A percentile compares a stretch with the other conserved stretches of the same genome.
Conservation (phyloP, 164 flowering plant genomes). For the Buxus sempervirens region DNA sequence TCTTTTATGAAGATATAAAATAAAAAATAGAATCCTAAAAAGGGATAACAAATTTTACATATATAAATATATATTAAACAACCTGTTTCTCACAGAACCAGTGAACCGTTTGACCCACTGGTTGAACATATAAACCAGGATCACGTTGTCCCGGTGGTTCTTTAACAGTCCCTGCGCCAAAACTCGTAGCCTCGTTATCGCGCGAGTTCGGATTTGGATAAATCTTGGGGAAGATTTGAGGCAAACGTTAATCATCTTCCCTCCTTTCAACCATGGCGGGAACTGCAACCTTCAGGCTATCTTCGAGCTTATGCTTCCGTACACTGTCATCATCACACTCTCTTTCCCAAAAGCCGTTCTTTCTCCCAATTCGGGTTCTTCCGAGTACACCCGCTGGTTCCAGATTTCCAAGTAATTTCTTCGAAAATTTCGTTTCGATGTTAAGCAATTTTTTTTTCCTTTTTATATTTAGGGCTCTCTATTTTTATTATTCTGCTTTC, state of each 20-base stretch:
- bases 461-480: neutral
- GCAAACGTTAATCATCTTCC: too few relatives aligned
- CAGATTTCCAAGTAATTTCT: conserved; percentile 38
- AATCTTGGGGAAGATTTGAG: neutral
- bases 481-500: neutral
- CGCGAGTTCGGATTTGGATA: too few relatives aligned
- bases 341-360: conserved; percentile 21
- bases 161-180: too few relatives aligned
- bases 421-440: neutral
- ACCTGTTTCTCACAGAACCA: too few relatives aligned
- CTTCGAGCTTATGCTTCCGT: conserved; percentile 24
- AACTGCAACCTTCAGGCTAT: conserved; percentile 23
- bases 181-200: too few relatives aligned
- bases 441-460: neutral
- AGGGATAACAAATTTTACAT: too few relatives aligned
- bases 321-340: conserved; percentile 4
- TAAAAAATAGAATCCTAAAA: too few relatives aligned
- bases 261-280: conserved; percentile 29
- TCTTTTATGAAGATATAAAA: too few relatives aligned
- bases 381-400: conserved; percentile 17
- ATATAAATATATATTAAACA: too few relatives aligned
- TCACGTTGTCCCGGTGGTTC: too few relatives aligned
- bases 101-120: too few relatives aligned
- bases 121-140: too few relatives aligned
- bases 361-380: conserved; percentile 21